Evolutionary conservation across 768 basidiomycete species (phyloP), one percentile per base, ranked within the genome.

Genomic region (Termitomyces sp.): DNA sequence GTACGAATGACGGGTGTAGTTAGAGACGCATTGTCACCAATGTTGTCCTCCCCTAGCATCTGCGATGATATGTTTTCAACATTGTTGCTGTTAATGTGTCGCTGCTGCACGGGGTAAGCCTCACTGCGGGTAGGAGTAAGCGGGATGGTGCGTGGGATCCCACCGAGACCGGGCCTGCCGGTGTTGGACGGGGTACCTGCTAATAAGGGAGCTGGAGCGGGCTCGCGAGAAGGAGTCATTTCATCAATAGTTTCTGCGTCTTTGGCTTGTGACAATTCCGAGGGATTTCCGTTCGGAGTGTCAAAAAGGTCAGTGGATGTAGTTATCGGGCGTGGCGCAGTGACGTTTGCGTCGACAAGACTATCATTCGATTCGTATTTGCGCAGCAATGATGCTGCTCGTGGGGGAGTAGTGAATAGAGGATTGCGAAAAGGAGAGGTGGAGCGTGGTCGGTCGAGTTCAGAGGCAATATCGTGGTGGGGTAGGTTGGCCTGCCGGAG

Each of bases 401-500:
- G 66, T n/a, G 72, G 70, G 39, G 73, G 61, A 41, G 64, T 67
- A 8, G 64, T 62, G 53, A 41, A 55, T 27, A 54, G 51, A 48
- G 17, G 66, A 58, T 54, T 52, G 10, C 63, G 67, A 37, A 66
- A 58, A 19, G 72, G 51, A 50, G 67, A 63, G 52, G 54, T 34
- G n/a, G 50, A 54, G n/a, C 41, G 32, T 7, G 59, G 46, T 27
- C 44, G 45, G 25, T 66, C 63, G 12, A 64, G 59, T 19, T 68
- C 68, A 21, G 61, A 62, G 11, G 63, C 54, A 21, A 76, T 76
- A 34, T 73, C 70, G 60, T 72, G 70, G 58, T 81, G 68, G 25
- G 86, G 83, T 10, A 88, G 80, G 65, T 89, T 88, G 54, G 84
- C 85, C 53, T 85, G 82, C 50, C 88, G 81, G 32, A 90, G 78